Base-by-base conservation (phyloP, 1,284 basidiomycete species). In the Trichosporon ovoides region DNA sequence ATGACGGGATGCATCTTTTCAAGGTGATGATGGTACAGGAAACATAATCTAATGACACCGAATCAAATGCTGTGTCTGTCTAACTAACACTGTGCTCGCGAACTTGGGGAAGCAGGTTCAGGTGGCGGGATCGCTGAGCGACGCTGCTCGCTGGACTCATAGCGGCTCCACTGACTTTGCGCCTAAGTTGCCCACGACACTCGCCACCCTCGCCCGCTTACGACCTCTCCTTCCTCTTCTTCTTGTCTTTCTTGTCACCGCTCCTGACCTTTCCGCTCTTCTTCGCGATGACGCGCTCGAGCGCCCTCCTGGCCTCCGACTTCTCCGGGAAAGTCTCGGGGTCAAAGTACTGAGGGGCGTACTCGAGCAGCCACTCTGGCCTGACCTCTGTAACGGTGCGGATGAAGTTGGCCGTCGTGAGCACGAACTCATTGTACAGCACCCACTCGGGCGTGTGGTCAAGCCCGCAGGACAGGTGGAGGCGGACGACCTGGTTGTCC, bases 391-490 rank as follows among this genome's bases (percentile, higher is more conserved):
- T 88, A 19, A 95, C 90, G 0, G 90, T 96, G 38, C 95, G 86
- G 69, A 98, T 94, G 69, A 89, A 98, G 69, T 78, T 83, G 74
- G 71, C 81, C 10, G 92, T 92, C 13, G 95, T 98, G 62, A 98
- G 80, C 28, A 98, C 92, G 73, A 98, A 98, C 77, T 96, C 96
- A 74, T 98, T 96, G 82, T 96, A 99, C 38, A 97, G 77, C 14
- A 98, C 91, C 91, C 93, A 98, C 70, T 98, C 94, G 0, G 95
- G 93, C 58, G 87, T 87, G n/a, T 85, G 85, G 66, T 96, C 91
- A 50, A 98, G 80, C 28, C 94, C 92, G 63, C 91, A 95, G 6
- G 88, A 91, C 7, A 95, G 91, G 75, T 99, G 95, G n/a, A 98
- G 80, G n/a, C 81, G 81, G 7, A 98, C 94, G 38, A 90, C 84